Base-by-base conservation (phyloP, 345 rosid species). In the Chamaenerion angustifolium region DNA sequence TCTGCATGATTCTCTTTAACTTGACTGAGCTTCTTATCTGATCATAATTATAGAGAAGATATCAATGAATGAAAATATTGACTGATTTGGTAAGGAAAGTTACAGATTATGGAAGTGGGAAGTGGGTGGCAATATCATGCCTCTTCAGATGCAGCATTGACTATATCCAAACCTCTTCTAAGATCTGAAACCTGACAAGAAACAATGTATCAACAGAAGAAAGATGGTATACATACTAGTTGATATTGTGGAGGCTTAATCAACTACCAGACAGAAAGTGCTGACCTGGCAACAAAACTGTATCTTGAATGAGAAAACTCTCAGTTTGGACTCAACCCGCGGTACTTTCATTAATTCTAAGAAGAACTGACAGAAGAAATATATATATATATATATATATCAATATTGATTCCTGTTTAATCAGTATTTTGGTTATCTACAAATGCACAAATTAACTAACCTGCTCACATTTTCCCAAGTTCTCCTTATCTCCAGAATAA, bases 1-100 rank as follows among this genome's bases (percentile, higher is more conserved):
- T 90, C 78, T 90, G 95, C 98, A 90, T 90, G 57, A 90, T 73
- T 66, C 81, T 90, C 73, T 81, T 83, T 61, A 90, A 71, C 68
- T 85, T 85, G 17, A 58, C 74, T 50, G 88, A 79, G 55, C 63
- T 68, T 69, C 71, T 77, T 52, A 83, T 70, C 87, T 83, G 80
- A 61, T 59, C 62, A 55, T 51, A 25, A 58, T 49, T 46, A 11
- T 43, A 11, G 40, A 45, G 17, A 7, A 41, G 31, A 49, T 2
- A 6, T 42, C 14, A 11, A 18, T 12, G 1, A 14, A 40, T 7
- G 15, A 46, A 45, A 48, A 21, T 14, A 23, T 46, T 21, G 12
- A 23, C 13, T 10, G 10, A 42, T 54, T 21, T 43, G 15, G 12
- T 23, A n/a, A 25, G 11, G 21, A 37, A 12, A 42, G 40, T 11